Base-by-base conservation (phyloP, 176 grass and related monocot genomes). In the Rhipidocladum racemiflorum region DNA sequence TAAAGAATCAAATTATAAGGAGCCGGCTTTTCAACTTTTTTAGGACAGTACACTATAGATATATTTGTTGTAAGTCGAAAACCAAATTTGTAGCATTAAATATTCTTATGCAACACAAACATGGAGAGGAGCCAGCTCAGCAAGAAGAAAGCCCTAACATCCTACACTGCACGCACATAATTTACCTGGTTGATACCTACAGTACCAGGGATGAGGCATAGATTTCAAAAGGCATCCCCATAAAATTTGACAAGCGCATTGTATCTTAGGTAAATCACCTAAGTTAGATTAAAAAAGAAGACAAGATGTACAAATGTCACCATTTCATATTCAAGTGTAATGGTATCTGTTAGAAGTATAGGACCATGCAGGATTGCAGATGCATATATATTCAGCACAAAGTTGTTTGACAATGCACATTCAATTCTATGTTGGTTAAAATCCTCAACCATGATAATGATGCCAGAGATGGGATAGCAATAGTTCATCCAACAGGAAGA, bases 1-100 rank as follows among this genome's bases (percentile, higher is more conserved):
- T 80, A 72, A 62, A 71, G 15, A 83, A 72, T 80, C 24, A 7
- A 53, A 85, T 68, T 62, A 24, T 62, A 35, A 12, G 34, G 7
- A 60, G 21, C 4, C 18, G 24, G 12, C 28, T 67, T 35, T 48
- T 40, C 25, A 20, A 66, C 13, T 25, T 53, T 24, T 66, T 67
- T 46, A 45, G 30, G 21, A 18, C 25, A 35, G 27, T 59, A 57
- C 6, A 45, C 0, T 6, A 44, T 10, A 80, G 50, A 74, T 57
- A 36, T 38, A 75, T 7, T 57, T 68, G 21, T 15, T 21, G 39
- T 7, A 49, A 77, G 7, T 35, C 48, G 51, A 50, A 70, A 70
- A 54, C 3, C 18, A 68, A 15, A 51, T 68, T 10, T 50, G 21
- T 29, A 64, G 2, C 28, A 8, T 28, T 44, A 61, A 69, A 80